These are phyloP conservation scores for Sordaria brevicollis DNA, from an alignment of 495 filamentous ascomycete genomes.

Conservation along the genomic window DNA sequence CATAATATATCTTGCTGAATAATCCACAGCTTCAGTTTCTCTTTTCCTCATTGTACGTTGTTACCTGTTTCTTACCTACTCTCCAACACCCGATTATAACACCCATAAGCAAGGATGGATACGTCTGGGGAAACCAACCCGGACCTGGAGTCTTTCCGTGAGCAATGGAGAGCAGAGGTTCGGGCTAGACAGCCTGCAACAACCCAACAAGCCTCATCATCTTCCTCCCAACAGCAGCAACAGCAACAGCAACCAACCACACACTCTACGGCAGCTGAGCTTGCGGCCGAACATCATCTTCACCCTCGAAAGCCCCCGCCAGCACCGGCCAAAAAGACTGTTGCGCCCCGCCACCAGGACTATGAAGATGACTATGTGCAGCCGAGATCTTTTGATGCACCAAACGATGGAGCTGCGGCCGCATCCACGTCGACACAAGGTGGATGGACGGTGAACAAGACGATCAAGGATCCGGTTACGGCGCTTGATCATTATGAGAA, in stretches of 20 bases:
- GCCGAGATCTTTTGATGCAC: constrained; percentile 27
- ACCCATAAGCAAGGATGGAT: constrained; percentile 10
- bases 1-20: neutral
- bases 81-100: neutral
- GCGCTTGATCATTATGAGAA: constrained; percentile 89
- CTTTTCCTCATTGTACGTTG: neutral
- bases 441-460: constrained; percentile 9
- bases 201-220: neutral
- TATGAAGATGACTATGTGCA: constrained; percentile 29
- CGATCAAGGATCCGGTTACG: constrained; percentile 49
- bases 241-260: constrained; percentile 1
- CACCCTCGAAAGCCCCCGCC: constrained; percentile 6
- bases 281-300: neutral
- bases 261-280: constrained; percentile 1
- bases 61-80: neutral
- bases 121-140: constrained; percentile 13
- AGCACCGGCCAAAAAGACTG: constrained; percentile 6
- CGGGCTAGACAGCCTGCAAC: constrained; percentile 9
- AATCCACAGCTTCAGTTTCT: neutral
- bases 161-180: constrained; percentile 30
- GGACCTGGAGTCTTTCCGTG: constrained; percentile 30
- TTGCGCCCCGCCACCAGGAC: neutral
- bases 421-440: neutral
- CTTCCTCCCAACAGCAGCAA: constrained; percentile 5
- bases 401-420: constrained; percentile 3